Evolutionary conservation across 1,139 yeast genomes (phyloP), one percentile per base, ranked within the genome.

Genomic region (Saccharomyces hybrid): DNA sequence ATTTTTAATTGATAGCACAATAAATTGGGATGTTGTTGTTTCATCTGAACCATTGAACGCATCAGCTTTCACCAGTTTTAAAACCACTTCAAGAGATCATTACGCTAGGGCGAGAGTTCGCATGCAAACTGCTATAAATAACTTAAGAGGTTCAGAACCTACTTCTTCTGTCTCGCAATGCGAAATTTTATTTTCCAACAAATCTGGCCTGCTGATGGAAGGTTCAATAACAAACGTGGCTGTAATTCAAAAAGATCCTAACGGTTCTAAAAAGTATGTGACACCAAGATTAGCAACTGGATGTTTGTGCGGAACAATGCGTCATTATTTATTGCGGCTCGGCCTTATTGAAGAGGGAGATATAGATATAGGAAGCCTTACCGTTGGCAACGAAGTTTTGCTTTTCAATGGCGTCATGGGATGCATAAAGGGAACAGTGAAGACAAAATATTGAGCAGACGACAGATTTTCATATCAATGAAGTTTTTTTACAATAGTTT

Each of bases 191-290:
- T 66, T 93, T 23, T 79, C 76, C 63, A 90, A 89, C 66, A 70
- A 80, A 7, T 77, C 80, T 1, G 78, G 76, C 8, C 79, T 80
- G 55, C 66, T 89, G 23, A 85, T 85, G 72, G 99, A 93, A 69
- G 96, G 96, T 0, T 82, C 95, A 1, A 85, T 90, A 28, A 84
- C 95, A 11, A 90, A 86, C 64, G 76, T 91, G 11, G 97, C 97
- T 0, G 70, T 90, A 44, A 73, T 70, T 47, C 69, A 71, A 50
- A 59, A 58, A 25, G 53, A 52, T 2, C 11, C 7, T 38, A 38
- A 11, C 13, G 44, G 44, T 20, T 20, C 23, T 11, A 64, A 67
- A 11, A 69, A 69, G 41, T 93, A 96, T 95, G 72, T 84, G 3
- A 93, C 98, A 0, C 99, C 99, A 1, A 74, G 77, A 28, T 71